Evolutionary conservation across 2,329 filamentous ascomycete genomes (phyloP), one percentile per base, ranked within the genome.

Genomic region (Trichoderma aggressivum): DNA sequence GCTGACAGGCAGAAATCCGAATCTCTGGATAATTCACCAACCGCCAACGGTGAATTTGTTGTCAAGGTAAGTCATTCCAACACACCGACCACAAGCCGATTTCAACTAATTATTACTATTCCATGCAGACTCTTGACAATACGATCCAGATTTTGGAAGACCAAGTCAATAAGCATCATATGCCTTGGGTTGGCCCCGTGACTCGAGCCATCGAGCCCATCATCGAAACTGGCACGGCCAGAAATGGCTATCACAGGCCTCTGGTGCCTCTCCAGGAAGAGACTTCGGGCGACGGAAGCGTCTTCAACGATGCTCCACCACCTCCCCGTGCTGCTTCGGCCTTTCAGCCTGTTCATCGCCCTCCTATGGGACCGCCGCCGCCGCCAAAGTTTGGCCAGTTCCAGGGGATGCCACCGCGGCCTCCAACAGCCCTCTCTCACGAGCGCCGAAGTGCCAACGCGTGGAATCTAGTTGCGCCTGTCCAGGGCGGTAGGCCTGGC

Each of bases 101-200:
- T 61, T 36, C 1, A 53, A 28, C 66, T 61, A 12, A 61, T 11
- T 7, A n/a, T n/a, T 16, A 14, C 16, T 53, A 28, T 26, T n/a
- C 18, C 12, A 32, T 16, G 8, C 39, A 81, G 80, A 74, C 75
- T 14, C 75, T 82, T n/a, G 78, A 80, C 34, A 75, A 76, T 10
- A 78, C 76, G 1, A 78, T 81, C 71, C 75, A 77, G 58, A 76
- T 80, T 32, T 75, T 82, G 7, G 79, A 82, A 72, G 79, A 79
- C 30, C 80, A 82, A 67, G 76, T 81, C 72, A 81, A 80, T 71
- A 78, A 78, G 56, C 76, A 79, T 5, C 80, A 77, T 60, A 77
- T 79, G 7, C 76, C 81, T 60, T 81, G 80, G 80, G 72, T 79
- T 71, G 78, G 78, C 75, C 80, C 76, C 1, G 74, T 81, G 34